Evolutionary conservation across 2,329 filamentous ascomycete genomes (phyloP).

Genomic region (Phaeosphaeria sp.): DNA sequence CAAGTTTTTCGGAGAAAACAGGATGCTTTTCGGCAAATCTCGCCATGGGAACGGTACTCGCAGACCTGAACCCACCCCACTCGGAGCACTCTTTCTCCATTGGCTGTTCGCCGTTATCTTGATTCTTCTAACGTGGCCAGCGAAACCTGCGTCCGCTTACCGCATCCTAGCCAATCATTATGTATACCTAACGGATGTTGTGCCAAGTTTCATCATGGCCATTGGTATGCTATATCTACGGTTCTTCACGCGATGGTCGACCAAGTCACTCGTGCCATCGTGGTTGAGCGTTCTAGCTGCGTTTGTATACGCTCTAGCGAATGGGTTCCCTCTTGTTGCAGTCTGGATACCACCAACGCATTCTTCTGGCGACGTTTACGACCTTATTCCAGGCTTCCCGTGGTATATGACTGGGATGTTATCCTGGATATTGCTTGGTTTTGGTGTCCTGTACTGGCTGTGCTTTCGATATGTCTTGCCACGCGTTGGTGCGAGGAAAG

Average conservation of each 20-base stretch:
- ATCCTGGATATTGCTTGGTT: conserved; percentile 8
- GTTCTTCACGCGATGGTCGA: conserved; percentile 13
- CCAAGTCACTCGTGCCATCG: conserved; percentile 12
- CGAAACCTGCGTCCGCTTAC: conserved; percentile 19
- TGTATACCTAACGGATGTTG: conserved; percentile 16
- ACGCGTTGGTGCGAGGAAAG: conserved; percentile 12
- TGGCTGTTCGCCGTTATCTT: conserved; percentile 24
- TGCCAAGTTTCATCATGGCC: conserved; percentile 17
- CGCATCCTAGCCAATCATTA: conserved; percentile 18
- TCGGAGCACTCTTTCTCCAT: conserved; percentile 25
- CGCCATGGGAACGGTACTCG: conserved; percentile 1
- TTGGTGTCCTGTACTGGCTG: conserved; percentile 14
- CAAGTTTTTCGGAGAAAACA: conserved; percentile 26
- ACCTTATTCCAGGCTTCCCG: conserved; percentile 9
- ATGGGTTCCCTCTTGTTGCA: conserved; percentile 17
- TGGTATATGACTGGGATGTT: conserved; percentile 15
- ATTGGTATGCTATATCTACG: conserved; percentile 6
- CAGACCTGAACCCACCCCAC: conserved; percentile 18
- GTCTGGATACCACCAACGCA: conserved; percentile 18
- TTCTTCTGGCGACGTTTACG: not conserved
- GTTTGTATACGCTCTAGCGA: conserved; percentile 9
- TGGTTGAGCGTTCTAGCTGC: conserved; percentile 15
- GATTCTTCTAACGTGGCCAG: conserved; percentile 15
- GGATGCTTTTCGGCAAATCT: conserved; percentile 11
- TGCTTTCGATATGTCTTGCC: conserved; percentile 13